Evolutionary conservation across 2,329 filamentous ascomycete genomes (phyloP).

Genomic region (Trichoderma hamatum): DNA sequence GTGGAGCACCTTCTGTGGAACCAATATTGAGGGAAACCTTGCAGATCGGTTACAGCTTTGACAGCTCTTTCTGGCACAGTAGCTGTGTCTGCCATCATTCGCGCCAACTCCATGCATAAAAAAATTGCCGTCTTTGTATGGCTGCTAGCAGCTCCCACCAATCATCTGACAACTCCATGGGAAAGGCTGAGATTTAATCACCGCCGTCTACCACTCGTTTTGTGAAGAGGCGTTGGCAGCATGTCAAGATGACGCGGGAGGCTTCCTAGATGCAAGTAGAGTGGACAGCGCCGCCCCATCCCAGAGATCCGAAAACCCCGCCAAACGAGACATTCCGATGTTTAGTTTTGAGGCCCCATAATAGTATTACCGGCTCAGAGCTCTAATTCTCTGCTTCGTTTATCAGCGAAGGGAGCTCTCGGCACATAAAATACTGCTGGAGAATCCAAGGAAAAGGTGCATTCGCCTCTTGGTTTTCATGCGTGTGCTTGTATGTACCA

Average conservation of each 20-base stretch:
- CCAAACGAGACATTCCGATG: neutral
- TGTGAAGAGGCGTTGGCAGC: neutral
- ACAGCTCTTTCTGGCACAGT: neutral
- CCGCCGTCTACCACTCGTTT: neutral
- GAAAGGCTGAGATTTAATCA: neutral
- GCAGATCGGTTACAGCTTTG: neutral
- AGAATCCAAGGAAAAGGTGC: neutral
- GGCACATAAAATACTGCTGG: neutral
- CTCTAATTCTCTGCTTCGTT: neutral
- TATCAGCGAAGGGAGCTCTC: too few species aligned
- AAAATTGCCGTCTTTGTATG: neutral
- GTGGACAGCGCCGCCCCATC: neutral
- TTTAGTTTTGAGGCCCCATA: neutral
- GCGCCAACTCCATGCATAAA: neutral
- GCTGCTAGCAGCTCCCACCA: neutral
- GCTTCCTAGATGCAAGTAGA: neutral
- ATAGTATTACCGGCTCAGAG: neutral
- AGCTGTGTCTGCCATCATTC: neutral
- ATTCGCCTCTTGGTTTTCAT: neutral
- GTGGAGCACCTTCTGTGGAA: neutral
- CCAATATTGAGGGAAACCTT: neutral
- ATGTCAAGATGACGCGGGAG: conserved; percentile 5
- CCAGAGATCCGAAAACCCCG: conserved; percentile 6
- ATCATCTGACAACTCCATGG: neutral
- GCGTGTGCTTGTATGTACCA: neutral